Base-by-base conservation (phyloP, 2,329 filamentous ascomycete species). In the Phialophora verrucosa region DNA sequence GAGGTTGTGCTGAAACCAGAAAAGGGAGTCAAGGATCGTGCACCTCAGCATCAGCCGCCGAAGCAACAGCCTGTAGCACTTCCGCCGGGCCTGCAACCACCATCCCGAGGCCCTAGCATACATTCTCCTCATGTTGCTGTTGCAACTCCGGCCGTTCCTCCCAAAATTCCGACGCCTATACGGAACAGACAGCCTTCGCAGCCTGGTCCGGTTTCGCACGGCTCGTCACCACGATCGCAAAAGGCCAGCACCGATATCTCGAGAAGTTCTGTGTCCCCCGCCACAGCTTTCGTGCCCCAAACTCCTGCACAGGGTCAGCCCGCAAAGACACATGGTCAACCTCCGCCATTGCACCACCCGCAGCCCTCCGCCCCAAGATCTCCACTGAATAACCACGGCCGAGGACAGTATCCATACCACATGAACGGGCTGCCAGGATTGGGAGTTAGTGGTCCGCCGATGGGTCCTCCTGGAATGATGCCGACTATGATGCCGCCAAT, bases 131-230 rank as follows among this genome's bases (percentile, higher is more conserved):
- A 92, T 75, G 86, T 94, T 59, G 82, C 90, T 31, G 84, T 92
- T 67, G 90, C 91, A 10, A 95, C 91, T 38, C 94, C 95, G 7
- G 89, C 88, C 29, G 80, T 96, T 55, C 90, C 93, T n/a, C 89
- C 93, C 12, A 97, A 97, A 76, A 89, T 89, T 23, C 88, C 92
- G 4, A 93, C 91, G 12, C 91, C 93, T 8, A 90, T 88, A 70
- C 90, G 91, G 69, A 85, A 88, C 44, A 88, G 92, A 63, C 91
- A 93, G 67, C 80, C 87, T 55, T 95, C 92, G 8, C 92, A 96
- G 70, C 81, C 87, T 50, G 94, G 92, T 10, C 91, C 95, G 69
- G 92, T 95, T 76, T 88, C 88, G 10, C 87, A 89, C 75, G 83
- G 86, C 7, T 86, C 87, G 6, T 90, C 88, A 59, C 91, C 92